A percentile compares a stretch with the other conserved stretches of the same genome.
Evolutionary conservation across 2,329 filamentous ascomycete genomes (phyloP).

Genomic region (Fusarium napiforme): DNA sequence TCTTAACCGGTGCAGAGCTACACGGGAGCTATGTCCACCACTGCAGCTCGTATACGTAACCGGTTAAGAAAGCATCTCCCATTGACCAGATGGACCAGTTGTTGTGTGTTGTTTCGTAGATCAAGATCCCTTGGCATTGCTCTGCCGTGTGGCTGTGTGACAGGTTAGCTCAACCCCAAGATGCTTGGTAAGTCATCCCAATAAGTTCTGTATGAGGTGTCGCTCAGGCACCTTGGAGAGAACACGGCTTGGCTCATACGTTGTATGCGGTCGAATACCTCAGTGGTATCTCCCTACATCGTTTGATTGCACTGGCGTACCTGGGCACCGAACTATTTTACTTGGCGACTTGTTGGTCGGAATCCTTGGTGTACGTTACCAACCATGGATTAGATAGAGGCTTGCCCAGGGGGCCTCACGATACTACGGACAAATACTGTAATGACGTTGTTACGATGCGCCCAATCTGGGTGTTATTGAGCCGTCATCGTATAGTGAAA

Average conservation of each 20-base stretch:
- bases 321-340: background rate
- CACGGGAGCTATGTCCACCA: background rate
- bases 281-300: background rate
- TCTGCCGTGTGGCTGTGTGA: constrained; percentile 29
- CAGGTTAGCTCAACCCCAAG: constrained; percentile 16
- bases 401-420: background rate
- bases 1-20: background rate
- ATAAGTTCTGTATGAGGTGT: background rate
- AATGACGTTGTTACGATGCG: constrained; percentile 19
- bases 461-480: background rate
- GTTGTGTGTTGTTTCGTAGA: background rate
- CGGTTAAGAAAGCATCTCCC: background rate
- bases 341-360: constrained; percentile 19
- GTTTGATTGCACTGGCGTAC: constrained; percentile 7
- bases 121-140: constrained; percentile 16
- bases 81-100: background rate
- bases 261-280: background rate
- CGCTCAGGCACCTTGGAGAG: background rate
- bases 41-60: background rate
- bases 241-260: constrained; percentile 8
- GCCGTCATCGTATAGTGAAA: background rate
- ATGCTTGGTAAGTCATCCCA: constrained; percentile 23
- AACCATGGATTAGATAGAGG: constrained; percentile 9
- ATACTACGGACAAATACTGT: constrained; percentile 4
- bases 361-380: background rate